A percentile compares a stretch with the other conserved stretches of the same genome.
Evolutionary conservation across 2,329 filamentous ascomycete species (phyloP).

Genomic region (Chalaropsis thielavioides): DNA sequence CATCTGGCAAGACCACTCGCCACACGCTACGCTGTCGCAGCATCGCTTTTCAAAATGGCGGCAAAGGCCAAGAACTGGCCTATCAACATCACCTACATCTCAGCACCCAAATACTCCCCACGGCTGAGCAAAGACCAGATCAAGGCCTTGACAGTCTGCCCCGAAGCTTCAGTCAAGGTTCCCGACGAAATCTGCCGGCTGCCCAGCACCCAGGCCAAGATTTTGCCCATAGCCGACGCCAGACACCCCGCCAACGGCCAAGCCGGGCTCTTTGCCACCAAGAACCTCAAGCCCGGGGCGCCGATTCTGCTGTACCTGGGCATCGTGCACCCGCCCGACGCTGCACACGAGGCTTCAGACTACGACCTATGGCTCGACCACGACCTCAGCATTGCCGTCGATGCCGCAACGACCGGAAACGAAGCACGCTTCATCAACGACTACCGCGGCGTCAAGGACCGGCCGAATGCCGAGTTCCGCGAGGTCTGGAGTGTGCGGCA

Average conservation of each 20-base stretch:
- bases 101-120: slow-evolving; percentile 33
- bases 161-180: slow-evolving; percentile 22
- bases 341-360: slow-evolving; percentile 31
- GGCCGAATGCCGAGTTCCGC: slow-evolving; percentile 44
- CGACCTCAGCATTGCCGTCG: slow-evolving; percentile 42
- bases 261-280: slow-evolving; percentile 44
- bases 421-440: slow-evolving; percentile 55
- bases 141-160: slow-evolving; percentile 20
- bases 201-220: slow-evolving; percentile 37
- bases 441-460: slow-evolving; percentile 41
- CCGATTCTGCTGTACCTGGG: slow-evolving; percentile 51
- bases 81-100: slow-evolving; percentile 36
- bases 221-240: slow-evolving; percentile 36
- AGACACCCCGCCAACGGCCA: slow-evolving; percentile 45
- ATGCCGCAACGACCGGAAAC: slow-evolving; percentile 43
- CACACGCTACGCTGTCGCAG: background rate
- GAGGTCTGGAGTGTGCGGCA: slow-evolving; percentile 41
- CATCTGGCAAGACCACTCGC: no score
- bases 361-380: slow-evolving; percentile 52
- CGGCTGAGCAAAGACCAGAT: slow-evolving; percentile 32
- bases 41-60: background rate
- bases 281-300: slow-evolving; percentile 36
- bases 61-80: slow-evolving; percentile 44
- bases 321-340: slow-evolving; percentile 34
- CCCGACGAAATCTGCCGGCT: slow-evolving; percentile 27